These are phyloP conservation scores for Saururus chinensis DNA, from an alignment of 164 flowering plant species.

Conservation along the genomic window DNA sequence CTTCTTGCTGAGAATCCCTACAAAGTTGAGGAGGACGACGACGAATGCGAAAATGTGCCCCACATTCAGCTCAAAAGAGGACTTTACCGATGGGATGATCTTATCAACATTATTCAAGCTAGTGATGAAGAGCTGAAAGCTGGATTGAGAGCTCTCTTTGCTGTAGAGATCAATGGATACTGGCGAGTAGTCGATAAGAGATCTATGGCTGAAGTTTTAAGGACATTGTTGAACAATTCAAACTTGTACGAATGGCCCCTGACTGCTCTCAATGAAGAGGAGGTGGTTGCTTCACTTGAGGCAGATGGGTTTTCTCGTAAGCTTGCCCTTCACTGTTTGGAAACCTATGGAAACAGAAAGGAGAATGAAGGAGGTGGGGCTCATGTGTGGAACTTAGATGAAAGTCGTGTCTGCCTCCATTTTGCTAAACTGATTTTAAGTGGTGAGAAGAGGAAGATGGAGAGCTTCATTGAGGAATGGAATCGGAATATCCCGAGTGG, in stretches of 20 bases:
- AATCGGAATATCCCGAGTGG: conserved; percentile 48
- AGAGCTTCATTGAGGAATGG: conserved; percentile 70
- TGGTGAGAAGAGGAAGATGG: conserved; percentile 60
- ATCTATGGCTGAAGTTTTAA: conserved; percentile 43
- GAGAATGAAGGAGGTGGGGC: conserved; percentile 16
- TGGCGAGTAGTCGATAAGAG: conserved; percentile 79
- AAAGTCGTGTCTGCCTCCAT: conserved; percentile 56
- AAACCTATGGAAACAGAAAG: conserved; percentile 39
- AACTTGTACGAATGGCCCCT: conserved; percentile 66
- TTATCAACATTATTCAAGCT: conserved; percentile 59
- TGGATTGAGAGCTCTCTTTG: conserved; percentile 51
- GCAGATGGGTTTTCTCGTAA: conserved; percentile 55
- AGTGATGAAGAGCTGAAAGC: conserved; percentile 71
- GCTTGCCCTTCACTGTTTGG: conserved; percentile 54
- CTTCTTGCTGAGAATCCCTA: conserved; percentile 54
- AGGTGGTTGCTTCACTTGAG: conserved; percentile 37
- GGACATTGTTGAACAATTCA: conserved; percentile 45
- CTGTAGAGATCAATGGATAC: conserved; percentile 78
- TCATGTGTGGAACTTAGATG: conserved; percentile 53
- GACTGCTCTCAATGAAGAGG: conserved; percentile 46
- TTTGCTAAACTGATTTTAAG: conserved; percentile 56
- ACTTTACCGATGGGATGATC: conserved; percentile 68
- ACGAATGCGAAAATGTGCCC: conserved; percentile 13
- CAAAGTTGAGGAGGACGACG: conserved; percentile 23
- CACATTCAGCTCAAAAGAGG: conserved; percentile 6